Percentiles rank a stretch among this genome's conserved stretches.
Evolutionary conservation across 805 yeast genomes (phyloP).

Genomic region (Candida corydali): DNA sequence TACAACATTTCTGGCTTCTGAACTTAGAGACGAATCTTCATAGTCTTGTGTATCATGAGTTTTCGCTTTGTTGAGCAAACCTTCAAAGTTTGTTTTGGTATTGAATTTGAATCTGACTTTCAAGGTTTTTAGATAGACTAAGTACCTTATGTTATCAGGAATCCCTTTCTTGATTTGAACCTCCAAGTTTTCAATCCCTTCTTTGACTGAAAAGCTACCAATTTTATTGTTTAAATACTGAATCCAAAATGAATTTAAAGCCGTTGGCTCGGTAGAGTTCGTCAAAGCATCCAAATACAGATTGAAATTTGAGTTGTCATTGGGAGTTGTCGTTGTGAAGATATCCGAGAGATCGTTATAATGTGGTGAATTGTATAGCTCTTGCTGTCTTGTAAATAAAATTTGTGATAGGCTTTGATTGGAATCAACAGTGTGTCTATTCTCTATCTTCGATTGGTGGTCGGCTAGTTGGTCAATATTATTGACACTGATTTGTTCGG

Average conservation of each 20-base stretch:
- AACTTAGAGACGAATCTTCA: slow-evolving; percentile 15
- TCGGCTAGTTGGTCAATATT: too few species aligned
- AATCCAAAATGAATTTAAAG: slow-evolving; percentile 12
- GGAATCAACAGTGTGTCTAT: not conserved
- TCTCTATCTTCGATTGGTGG: too few species aligned
- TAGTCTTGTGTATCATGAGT: slow-evolving; percentile 11
- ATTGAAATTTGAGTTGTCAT: slow-evolving; percentile 3
- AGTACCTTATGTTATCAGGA: slow-evolving; percentile 24
- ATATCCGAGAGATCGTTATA: slow-evolving; percentile 26
- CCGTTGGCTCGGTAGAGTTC: too few species aligned
- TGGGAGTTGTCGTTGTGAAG: slow-evolving; percentile 9
- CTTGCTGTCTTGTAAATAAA: slow-evolving; percentile 21
- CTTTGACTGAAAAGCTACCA: slow-evolving; percentile 4
- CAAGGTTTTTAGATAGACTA: slow-evolving; percentile 30
- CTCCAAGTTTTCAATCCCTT: slow-evolving; percentile 15
- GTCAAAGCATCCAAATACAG: not conserved
- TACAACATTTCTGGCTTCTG: slow-evolving; percentile 20
- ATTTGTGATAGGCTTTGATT: slow-evolving; percentile 17
- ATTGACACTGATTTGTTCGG: not conserved
- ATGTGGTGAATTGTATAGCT: slow-evolving; percentile 19
- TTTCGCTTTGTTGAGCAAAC: slow-evolving; percentile 25
- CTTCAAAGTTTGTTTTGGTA: slow-evolving; percentile 24
- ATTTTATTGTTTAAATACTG: slow-evolving; percentile 7
- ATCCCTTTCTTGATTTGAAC: slow-evolving; percentile 23
- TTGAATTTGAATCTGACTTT: slow-evolving; percentile 27